These are phyloP conservation scores for Fusarium sp. DNA, from an alignment of 2,329 filamentous ascomycete genomes.

Conservation along the genomic window DNA sequence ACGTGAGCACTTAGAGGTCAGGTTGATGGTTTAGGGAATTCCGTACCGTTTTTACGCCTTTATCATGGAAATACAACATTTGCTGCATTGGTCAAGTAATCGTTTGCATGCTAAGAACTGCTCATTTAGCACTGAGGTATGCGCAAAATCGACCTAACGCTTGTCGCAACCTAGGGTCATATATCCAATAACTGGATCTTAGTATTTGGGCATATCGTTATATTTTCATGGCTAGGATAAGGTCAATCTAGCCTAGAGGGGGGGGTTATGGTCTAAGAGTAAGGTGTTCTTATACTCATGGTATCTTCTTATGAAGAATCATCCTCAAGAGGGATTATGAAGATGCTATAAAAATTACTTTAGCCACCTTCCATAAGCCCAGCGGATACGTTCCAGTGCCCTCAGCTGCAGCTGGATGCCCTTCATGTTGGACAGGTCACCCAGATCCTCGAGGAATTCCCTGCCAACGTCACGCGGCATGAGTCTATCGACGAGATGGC, in stretches of 20 bases:
- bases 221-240: too few species aligned
- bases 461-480: slow-evolving; percentile 83
- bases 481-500: slow-evolving; percentile 71
- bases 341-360: slow-evolving; percentile 48
- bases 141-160: too few species aligned
- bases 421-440: slow-evolving; percentile 87
- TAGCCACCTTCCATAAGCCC: slow-evolving; percentile 90
- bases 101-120: too few species aligned
- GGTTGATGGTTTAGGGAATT: background rate
- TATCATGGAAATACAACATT: slow-evolving; percentile 34
- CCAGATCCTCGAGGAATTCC: slow-evolving; percentile 91
- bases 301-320: too few species aligned
- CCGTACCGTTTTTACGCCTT: slow-evolving; percentile 26
- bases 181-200: too few species aligned
- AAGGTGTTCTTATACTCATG: too few species aligned
- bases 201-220: too few species aligned
- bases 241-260: too few species aligned
- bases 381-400: slow-evolving; percentile 87
- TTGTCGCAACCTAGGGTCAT: too few species aligned
- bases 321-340: too few species aligned
- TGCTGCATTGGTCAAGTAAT: background rate
- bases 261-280: too few species aligned
- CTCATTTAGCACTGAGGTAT: too few species aligned
- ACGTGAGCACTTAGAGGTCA: background rate
- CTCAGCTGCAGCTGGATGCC: slow-evolving; percentile 84